A percentile compares a stretch with the other conserved stretches of the same genome.
phyloP scores from a whole-genome alignment of 331 rosid species.

The Acacia concinna region DNA sequence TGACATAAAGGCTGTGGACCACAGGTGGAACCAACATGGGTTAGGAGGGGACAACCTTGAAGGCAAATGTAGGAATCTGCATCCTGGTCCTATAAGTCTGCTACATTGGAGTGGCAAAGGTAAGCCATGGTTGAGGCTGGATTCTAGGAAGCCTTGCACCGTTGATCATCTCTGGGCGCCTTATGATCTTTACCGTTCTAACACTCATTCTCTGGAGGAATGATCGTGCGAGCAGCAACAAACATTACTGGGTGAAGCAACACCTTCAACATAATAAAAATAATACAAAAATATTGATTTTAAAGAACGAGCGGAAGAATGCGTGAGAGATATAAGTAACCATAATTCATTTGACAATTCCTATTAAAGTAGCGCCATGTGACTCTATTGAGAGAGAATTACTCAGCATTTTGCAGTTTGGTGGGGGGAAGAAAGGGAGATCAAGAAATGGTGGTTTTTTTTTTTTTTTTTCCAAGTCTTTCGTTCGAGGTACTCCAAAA shows the following conservation, averaged over 20 bases:
- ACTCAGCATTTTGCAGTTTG: slow-evolving; percentile 19
- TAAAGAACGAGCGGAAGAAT: slow-evolving; percentile 16
- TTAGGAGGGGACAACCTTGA: slow-evolving; percentile 84
- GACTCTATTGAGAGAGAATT: slow-evolving; percentile 5
- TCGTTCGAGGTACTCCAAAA: slow-evolving; percentile 17
- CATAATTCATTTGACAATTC: slow-evolving; percentile 1
- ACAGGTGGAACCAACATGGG: slow-evolving; percentile 93
- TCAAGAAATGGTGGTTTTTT: slow-evolving; percentile 17
- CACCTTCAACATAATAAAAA: too few relatives aligned
- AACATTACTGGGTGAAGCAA: too few relatives aligned
- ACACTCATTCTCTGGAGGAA: slow-evolving; percentile 66
- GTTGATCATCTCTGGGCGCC: slow-evolving; percentile 93
- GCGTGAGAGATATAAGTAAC: slow-evolving; percentile 15
- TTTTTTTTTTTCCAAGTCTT: not conserved
- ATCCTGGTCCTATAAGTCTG: slow-evolving; percentile 84
- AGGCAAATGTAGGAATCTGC: slow-evolving; percentile 76
- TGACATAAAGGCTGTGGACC: slow-evolving; percentile 65
- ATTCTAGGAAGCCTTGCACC: slow-evolving; percentile 76
- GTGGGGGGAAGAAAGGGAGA: slow-evolving; percentile 28
- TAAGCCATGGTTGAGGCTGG: slow-evolving; percentile 90
- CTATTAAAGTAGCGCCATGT: not conserved
- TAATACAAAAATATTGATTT: not conserved
- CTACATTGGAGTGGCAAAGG: slow-evolving; percentile 97
- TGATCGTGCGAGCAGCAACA: slow-evolving; percentile 14
- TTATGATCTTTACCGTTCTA: slow-evolving; percentile 71